Evolutionary conservation across 2,329 filamentous ascomycete genomes (phyloP), one percentile per base, ranked within the genome.

Genomic region (Colletotrichum horii): DNA sequence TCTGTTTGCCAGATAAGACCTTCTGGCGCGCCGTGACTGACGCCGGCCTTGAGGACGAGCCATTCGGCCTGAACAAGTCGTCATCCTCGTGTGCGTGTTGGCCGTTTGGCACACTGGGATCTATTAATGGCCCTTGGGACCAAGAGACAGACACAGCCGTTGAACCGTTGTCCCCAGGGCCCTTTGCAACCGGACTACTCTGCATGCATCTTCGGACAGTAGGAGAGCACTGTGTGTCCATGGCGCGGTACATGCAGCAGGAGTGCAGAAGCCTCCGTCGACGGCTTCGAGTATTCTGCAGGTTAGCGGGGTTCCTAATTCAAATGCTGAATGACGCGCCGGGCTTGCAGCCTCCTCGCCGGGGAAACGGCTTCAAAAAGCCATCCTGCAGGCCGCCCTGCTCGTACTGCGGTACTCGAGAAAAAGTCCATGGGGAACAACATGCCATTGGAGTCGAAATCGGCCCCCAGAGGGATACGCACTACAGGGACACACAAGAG

Each of bases 281-380:
- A 55, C 26, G 58, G 56, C 36, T 34, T 64, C 52, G 55, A 62
- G 64, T 43, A 26, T n/a, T 67, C 69, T 64, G 62, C 62, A 62
- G 16, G 36, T 56, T 62, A 67, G 72, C 38, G 52, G 62, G 30
- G 68, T 64, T 65, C 15, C 56, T 43, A 62, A 67, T 64, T 28
- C 43, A 72, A 64, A 75, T 56, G 22, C 52, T 64, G 43, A 64
- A 58, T 68, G 69, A 72, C 62, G 73, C 73, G 64, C 62, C 64
- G 58, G 55, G 56, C 8, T 22, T 55, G 24, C 69, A 36, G 26
- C 64, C 26, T 66, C 55, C 22, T 67, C n/a, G 28, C 48, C 16
- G 43, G 48, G 28, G 30, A 38, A 64, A 67, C 56, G 32, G 64
- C 22, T 38, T 56, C 32, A 38, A 34, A 26, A 26, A 56, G 43